phyloP scores from a whole-genome alignment of 768 basidiomycete genomes.

The Suillus variegatus region DNA sequence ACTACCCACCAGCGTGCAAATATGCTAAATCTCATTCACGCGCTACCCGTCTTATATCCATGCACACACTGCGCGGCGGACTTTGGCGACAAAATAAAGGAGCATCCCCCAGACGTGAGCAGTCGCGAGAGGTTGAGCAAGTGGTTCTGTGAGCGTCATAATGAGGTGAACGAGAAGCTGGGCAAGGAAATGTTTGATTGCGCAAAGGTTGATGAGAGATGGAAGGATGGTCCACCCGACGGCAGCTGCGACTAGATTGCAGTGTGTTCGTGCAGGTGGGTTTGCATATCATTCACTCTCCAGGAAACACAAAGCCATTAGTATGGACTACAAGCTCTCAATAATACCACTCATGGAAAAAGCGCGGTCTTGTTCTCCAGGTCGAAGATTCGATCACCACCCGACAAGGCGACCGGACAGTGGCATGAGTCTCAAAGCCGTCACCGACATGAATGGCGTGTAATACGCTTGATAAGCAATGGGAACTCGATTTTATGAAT shows the following conservation, averaged over 20 bases:
- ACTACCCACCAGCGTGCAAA: slow-evolving; percentile 73
- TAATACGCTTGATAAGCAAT: neutral
- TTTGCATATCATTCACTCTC: too few relatives aligned
- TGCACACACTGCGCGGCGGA: slow-evolving; percentile 85
- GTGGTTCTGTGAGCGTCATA: slow-evolving; percentile 93
- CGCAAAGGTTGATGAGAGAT: slow-evolving; percentile 77
- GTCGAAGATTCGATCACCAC: neutral
- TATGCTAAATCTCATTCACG: slow-evolving; percentile 79
- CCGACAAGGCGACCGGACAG: neutral
- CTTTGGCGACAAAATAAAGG: slow-evolving; percentile 69
- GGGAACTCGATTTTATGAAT: neutral
- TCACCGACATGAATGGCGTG: neutral
- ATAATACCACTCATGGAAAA: neutral
- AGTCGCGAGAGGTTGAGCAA: slow-evolving; percentile 64
- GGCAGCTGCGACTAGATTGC: slow-evolving; percentile 79
- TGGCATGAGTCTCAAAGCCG: neutral
- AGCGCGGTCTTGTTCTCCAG: neutral
- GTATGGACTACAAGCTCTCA: neutral
- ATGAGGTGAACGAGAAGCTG: slow-evolving; percentile 85
- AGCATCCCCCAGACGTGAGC: slow-evolving; percentile 76
- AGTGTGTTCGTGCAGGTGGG: neutral
- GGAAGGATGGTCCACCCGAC: slow-evolving; percentile 89
- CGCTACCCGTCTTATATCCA: slow-evolving; percentile 85
- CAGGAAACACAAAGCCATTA: neutral
- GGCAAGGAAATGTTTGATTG: slow-evolving; percentile 89